These are phyloP conservation scores for Calonectria pseudoreteaudii DNA, from an alignment of 2,329 filamentous ascomycete species.

Conservation along the genomic window DNA sequence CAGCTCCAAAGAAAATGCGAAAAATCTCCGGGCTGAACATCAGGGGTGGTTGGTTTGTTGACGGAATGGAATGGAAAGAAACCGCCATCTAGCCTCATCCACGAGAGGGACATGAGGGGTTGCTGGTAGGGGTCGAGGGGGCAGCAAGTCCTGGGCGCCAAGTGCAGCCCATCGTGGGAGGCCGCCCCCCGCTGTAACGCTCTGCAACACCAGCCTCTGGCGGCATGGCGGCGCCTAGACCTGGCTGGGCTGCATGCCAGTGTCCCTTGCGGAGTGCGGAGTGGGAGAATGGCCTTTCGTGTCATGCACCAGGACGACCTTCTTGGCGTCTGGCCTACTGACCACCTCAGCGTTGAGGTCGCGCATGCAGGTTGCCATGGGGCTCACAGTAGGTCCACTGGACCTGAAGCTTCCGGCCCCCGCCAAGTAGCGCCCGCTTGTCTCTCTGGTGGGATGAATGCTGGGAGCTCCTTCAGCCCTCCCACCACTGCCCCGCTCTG, in stretches of 20 bases:
- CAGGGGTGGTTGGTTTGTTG: neutral
- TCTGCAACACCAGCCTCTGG: neutral
- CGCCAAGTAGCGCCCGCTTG: conserved; percentile 10
- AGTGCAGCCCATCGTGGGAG: conserved; percentile 10
- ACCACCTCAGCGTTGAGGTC: neutral
- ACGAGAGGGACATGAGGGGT: neutral
- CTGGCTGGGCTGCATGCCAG: conserved; percentile 1
- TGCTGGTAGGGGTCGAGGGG: neutral
- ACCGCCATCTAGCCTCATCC: neutral
- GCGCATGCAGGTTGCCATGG: neutral
- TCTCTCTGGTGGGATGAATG: neutral
- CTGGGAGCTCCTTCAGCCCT: neutral
- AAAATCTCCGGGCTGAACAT: conserved; percentile 13
- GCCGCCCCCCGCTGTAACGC: conserved; percentile 13
- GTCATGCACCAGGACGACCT: neutral
- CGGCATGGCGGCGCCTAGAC: conserved; percentile 1
- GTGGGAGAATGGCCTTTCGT: neutral
- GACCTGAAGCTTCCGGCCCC: neutral
- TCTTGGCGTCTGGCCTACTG: conserved; percentile 1
- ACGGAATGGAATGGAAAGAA: neutral
- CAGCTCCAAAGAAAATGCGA: conserved; percentile 15
- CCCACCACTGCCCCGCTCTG: neutral
- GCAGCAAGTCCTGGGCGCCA: neutral
- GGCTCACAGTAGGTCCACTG: neutral
- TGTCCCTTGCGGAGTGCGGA: neutral